Evolutionary conservation across 129 eudicot genomes (phyloP).

Genomic region (Glebionis coronaria): DNA sequence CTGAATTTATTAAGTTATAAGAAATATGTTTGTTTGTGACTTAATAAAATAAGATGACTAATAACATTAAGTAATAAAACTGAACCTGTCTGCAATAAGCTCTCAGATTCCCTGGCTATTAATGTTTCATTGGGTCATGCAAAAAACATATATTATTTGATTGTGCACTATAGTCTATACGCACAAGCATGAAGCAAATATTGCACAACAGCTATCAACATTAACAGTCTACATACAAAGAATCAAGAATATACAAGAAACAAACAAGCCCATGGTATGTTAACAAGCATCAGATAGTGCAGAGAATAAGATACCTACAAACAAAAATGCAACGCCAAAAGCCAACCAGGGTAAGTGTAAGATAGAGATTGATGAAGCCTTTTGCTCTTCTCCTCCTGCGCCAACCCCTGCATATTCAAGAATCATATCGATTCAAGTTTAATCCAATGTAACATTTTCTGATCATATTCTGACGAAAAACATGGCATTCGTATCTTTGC

Average conservation of each 20-base stretch:
- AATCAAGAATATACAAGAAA: constrained; percentile 13
- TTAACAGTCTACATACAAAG: background rate
- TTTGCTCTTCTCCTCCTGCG: constrained; percentile 99
- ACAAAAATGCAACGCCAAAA: constrained; percentile 80
- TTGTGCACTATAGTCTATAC: constrained; percentile 3
- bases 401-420: constrained; percentile 73
- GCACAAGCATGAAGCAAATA: background rate
- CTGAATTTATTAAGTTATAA: no score
- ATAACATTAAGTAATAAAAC: no score
- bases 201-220: background rate
- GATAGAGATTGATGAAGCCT: constrained; percentile 65
- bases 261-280: constrained; percentile 3
- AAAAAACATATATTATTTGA: background rate
- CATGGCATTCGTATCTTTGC: constrained; percentile 6
- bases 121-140: no score
- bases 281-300: constrained; percentile 36
- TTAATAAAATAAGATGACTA: no score
- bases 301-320: constrained; percentile 96
- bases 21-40: no score
- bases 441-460: background rate
- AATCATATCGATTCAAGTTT: background rate
- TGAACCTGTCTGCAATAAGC: no score
- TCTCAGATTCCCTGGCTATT: no score
- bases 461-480: constrained; percentile 6
- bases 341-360: constrained; percentile 82